Percentiles rank a stretch among this genome's conserved stretches.
Conservation (phyloP, 208 protist genomes). For the Leishmania major region DNA sequence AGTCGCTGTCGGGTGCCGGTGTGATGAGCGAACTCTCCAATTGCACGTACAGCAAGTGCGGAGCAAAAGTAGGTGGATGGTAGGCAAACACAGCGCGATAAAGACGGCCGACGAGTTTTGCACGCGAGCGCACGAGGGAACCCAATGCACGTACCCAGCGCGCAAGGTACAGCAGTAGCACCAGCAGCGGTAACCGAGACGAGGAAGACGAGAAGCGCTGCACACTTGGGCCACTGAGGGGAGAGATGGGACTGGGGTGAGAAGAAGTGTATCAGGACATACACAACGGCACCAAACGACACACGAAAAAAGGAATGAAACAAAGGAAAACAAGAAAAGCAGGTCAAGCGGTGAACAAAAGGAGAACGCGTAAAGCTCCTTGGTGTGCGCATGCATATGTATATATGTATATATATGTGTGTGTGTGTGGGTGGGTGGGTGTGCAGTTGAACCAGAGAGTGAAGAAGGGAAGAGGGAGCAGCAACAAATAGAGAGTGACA, state of each 20-base stretch:
- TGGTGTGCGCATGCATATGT: background rate
- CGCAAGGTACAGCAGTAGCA: background rate
- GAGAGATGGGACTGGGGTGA: background rate
- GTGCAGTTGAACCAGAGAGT: background rate
- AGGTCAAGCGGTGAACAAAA: background rate
- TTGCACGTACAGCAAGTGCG: background rate
- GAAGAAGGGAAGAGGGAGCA: no score
- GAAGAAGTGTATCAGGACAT: background rate
- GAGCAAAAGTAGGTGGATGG: background rate
- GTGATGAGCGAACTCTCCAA: background rate
- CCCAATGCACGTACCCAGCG: background rate
- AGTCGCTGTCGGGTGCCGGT: background rate
- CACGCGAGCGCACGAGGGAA: background rate
- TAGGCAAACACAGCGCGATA: slow-evolving; percentile 2
- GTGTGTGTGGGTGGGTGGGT: background rate
- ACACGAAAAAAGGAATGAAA: background rate
- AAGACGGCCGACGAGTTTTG: background rate
- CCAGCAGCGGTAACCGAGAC: background rate
- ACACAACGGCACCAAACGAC: background rate
- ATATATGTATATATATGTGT: background rate
- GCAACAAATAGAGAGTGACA: background rate
- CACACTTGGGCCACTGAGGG: background rate
- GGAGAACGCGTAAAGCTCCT: background rate
- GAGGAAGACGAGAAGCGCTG: background rate
- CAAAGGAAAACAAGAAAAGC: no score